phyloP scores from a whole-genome alignment of 2,329 filamentous ascomycete species.

The Neonectria ditissima region DNA sequence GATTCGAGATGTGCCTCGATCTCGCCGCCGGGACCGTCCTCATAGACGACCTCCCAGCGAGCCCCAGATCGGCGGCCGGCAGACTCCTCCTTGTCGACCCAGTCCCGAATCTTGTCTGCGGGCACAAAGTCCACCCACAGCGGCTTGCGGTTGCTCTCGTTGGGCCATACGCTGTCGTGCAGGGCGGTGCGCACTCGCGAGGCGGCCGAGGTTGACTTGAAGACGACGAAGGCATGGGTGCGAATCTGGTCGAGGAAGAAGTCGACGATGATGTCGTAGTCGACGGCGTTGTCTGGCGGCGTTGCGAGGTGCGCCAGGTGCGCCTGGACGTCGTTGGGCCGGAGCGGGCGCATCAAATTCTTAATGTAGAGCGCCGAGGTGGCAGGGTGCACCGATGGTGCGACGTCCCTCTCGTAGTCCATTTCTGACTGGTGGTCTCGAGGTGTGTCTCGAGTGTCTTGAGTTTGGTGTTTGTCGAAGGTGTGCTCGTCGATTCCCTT shows the following conservation, averaged over 20 bases:
- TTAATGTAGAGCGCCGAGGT: conserved; percentile 88
- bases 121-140: conserved; percentile 94
- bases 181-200: conserved; percentile 80
- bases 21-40: conserved; percentile 64
- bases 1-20: conserved; percentile 66
- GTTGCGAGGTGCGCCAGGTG: conserved; percentile 79
- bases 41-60: conserved; percentile 81
- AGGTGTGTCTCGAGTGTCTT: conserved; percentile 12
- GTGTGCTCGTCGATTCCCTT: conserved; percentile 20
- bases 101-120: conserved; percentile 75
- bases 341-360: conserved; percentile 89
- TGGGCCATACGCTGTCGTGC: conserved; percentile 86
- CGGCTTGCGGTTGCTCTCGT: conserved; percentile 84
- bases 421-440: conserved; percentile 41
- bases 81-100: conserved; percentile 77
- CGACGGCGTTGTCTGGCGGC: conserved; percentile 62
- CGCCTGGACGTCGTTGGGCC: conserved; percentile 72
- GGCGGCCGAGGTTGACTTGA: conserved; percentile 76
- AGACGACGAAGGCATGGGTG: conserved; percentile 86
- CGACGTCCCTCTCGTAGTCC: conserved; percentile 53
- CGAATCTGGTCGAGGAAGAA: conserved; percentile 88
- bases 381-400: conserved; percentile 75
- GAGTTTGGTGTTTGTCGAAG: conserved; percentile 14
- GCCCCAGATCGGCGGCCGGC: conserved; percentile 55
- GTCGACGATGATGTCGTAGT: conserved; percentile 66